These are phyloP conservation scores for Cladosporium austrohemisphaericum DNA, from an alignment of 2,329 filamentous ascomycete genomes.

Conservation along the genomic window DNA sequence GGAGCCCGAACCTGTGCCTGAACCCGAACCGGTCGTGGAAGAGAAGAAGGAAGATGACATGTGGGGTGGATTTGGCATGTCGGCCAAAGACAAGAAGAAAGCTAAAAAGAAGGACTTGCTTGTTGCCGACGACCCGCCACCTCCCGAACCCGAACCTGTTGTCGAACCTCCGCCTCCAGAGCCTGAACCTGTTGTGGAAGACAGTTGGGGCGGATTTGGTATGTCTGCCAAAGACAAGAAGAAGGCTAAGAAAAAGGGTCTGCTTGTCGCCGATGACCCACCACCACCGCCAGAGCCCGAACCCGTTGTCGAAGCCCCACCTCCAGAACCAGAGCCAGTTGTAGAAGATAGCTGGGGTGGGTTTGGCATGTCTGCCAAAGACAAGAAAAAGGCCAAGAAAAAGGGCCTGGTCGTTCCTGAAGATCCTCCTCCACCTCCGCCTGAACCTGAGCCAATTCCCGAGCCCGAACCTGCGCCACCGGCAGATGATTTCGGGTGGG, in stretches of 20 bases:
- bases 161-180: conserved; percentile 23
- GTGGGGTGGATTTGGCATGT: conserved; percentile 27
- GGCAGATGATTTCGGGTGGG: conserved; percentile 29
- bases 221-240: conserved; percentile 43
- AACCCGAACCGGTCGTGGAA: conserved; percentile 35
- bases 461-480: conserved; percentile 21
- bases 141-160: conserved; percentile 24
- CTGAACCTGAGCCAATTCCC: conserved; percentile 23
- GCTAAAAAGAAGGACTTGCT: conserved; percentile 40
- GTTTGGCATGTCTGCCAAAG: conserved; percentile 35
- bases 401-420: conserved; percentile 17
- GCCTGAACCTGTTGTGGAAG: conserved; percentile 37
- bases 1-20: conserved; percentile 30
- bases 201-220: conserved; percentile 29
- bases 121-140: conserved; percentile 4
- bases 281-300: conserved; percentile 24
- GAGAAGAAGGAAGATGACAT: conserved; percentile 36
- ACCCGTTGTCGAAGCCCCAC: conserved; percentile 17
- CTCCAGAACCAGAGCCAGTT: conserved; percentile 32
- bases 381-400: conserved; percentile 49
- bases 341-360: conserved; percentile 28
- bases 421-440: conserved; percentile 22
- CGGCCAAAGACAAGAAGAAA: conserved; percentile 40
- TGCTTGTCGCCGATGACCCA: conserved; percentile 15
- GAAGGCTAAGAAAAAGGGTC: conserved; percentile 35